phyloP scores from a whole-genome alignment of 106 monocot species.

The Vanilla planifolia region DNA sequence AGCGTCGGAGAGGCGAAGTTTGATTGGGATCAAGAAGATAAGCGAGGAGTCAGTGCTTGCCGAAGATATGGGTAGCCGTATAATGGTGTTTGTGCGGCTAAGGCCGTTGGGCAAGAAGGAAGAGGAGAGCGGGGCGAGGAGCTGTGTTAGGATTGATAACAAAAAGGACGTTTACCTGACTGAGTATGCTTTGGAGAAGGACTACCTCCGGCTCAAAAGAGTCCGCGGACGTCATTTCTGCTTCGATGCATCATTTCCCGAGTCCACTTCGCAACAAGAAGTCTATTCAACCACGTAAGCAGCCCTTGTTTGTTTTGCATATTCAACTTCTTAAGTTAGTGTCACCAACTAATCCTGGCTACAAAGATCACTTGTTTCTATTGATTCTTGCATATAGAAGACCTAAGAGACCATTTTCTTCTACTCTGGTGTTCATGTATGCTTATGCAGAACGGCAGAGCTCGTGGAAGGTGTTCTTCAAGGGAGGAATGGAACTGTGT shows the following conservation, averaged over 20 bases:
- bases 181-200: constrained; percentile 67
- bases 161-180: constrained; percentile 72
- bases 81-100: constrained; percentile 82
- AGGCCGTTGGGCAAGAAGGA: constrained; percentile 91
- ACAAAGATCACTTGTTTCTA: too few species aligned
- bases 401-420: too few species aligned
- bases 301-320: neutral
- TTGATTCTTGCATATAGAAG: too few species aligned
- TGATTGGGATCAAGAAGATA: constrained; percentile 12
- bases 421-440: neutral
- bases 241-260: constrained; percentile 78
- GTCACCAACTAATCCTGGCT: too few species aligned
- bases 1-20: constrained; percentile 21
- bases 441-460: constrained; percentile 54
- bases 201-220: constrained; percentile 85
- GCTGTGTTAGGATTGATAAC: constrained; percentile 68
- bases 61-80: constrained; percentile 36
- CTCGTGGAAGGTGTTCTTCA: constrained; percentile 83
- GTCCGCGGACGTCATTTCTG: constrained; percentile 87
- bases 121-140: constrained; percentile 68
- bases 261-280: constrained; percentile 64
- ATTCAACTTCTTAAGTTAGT: too few species aligned
- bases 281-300: constrained; percentile 77
- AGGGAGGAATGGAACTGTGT: constrained; percentile 87
- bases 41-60: neutral